Base-by-base conservation (phyloP, 2,329 filamentous ascomycete species). In the Chaetomium globosum region DNA sequence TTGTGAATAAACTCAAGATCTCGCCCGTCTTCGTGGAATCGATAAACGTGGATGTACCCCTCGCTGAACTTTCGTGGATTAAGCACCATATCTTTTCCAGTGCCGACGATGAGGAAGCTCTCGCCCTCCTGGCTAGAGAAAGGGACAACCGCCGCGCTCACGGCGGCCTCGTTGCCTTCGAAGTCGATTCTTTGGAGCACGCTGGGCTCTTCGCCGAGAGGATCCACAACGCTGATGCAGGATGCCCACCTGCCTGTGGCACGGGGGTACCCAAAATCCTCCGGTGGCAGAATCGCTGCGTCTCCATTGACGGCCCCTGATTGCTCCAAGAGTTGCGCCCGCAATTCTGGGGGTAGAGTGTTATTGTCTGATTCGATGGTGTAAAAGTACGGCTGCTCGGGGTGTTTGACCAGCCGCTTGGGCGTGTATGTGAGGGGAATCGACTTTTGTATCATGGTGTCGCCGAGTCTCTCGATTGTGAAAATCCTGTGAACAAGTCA, bases 1-100 rank as follows among this genome's bases (percentile, higher is more conserved):
- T 97, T 97, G 79, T 99, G 95, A 68, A 97, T 93, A 65, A 98
- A 95, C 73, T 97, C 91, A 19, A 99, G 84, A 72, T 92, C 88
- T 63, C 87, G 88, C n/a, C 96, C 96, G 67, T 92, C 87, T 57
- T 96, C 90, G 59, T 90, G 86, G 76, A 99, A 92, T 51, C 92
- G 88, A 77, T 97, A 99, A 30, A 98, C 90, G 73, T 97, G 92
- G 43, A 99, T 91, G 71, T 89, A 97, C 0, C 94, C 95, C 67
- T 88, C 88, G 0, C 85, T 87, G 70, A 86, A 93, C 59, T 88
- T 89, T 59, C 89, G 85, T 10, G 93, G 93, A 68, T 85, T 91
- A 64, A 93, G 84, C 19, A 89, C 82, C 82, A 98, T 88, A 75
- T 99, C 91, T 77, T 96, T 96, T 2, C 90, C 94, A 1, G 94